Percentiles rank a stretch among this genome's conserved stretches.
phyloP scores from a whole-genome alignment of 1,284 basidiomycete genomes.

The Chondrostereum purpureum region DNA sequence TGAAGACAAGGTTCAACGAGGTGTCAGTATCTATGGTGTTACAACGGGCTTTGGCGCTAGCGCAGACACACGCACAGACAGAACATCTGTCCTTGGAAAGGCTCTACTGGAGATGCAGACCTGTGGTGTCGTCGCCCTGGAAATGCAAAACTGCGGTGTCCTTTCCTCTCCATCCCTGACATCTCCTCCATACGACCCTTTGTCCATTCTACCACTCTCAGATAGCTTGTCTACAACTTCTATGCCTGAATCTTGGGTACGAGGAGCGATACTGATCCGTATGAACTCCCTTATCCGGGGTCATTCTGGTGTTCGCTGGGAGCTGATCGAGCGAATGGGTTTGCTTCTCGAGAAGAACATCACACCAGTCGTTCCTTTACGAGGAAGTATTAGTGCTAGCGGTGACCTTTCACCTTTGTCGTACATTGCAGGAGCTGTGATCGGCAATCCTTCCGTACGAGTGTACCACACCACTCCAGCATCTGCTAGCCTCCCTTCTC shows the following conservation, averaged over 20 bases:
- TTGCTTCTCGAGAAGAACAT: conserved; percentile 68
- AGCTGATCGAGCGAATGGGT: conserved; percentile 75
- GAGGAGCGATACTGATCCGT: conserved; percentile 73
- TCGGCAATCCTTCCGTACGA: conserved; percentile 74
- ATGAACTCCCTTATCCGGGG: conserved; percentile 84
- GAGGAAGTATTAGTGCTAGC: conserved; percentile 78
- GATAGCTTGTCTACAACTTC: conserved; percentile 62
- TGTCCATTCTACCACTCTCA: conserved; percentile 48
- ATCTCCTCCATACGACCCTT: not conserved
- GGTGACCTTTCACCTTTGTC: conserved; percentile 79
- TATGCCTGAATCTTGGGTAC: conserved; percentile 90
- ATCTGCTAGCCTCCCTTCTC: conserved; percentile 23
- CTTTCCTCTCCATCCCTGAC: not conserved
- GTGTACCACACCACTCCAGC: conserved; percentile 54
- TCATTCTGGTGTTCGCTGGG: conserved; percentile 80
- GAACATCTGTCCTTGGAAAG: conserved; percentile 63
- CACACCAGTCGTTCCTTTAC: conserved; percentile 78
- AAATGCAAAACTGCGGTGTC: too few species aligned
- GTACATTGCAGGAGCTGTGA: conserved; percentile 76
- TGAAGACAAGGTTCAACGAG: conserved; percentile 57
- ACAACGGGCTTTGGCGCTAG: conserved; percentile 80
- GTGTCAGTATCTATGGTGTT: conserved; percentile 74
- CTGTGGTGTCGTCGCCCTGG: conserved; percentile 48
- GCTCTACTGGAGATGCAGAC: conserved; percentile 80
- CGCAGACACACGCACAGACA: conserved; percentile 39